These are phyloP conservation scores for Penicillium egyptiacum DNA, from an alignment of 495 filamentous ascomycete genomes.

Conservation along the genomic window DNA sequence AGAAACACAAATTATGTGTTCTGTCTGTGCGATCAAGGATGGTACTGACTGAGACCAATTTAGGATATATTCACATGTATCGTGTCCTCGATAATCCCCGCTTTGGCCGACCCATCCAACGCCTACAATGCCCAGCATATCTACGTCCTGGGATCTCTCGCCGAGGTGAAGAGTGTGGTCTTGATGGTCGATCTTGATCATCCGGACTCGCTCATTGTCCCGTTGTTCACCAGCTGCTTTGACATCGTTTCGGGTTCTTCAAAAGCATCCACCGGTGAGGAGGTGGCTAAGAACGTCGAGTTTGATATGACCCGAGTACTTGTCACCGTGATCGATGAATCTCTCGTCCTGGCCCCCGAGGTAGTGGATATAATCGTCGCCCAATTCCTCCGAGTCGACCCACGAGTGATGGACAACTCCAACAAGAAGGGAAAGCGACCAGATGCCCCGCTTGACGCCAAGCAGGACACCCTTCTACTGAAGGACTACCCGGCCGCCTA, in stretches of 20 bases:
- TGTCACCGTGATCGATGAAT: slow-evolving; percentile 83
- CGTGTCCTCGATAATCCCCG: slow-evolving; percentile 76
- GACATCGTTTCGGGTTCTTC: slow-evolving; percentile 83
- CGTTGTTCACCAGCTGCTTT: slow-evolving; percentile 84
- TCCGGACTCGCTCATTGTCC: slow-evolving; percentile 69
- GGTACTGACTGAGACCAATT: neutral
- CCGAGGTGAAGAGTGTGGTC: slow-evolving; percentile 90
- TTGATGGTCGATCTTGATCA: slow-evolving; percentile 88
- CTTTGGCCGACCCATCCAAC: slow-evolving; percentile 82
- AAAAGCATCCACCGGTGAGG: slow-evolving; percentile 71
- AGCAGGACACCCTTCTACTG: slow-evolving; percentile 73
- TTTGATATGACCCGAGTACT: slow-evolving; percentile 87
- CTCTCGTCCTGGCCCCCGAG: slow-evolving; percentile 69
- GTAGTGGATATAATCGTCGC: slow-evolving; percentile 93
- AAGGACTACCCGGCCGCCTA: slow-evolving; percentile 91
- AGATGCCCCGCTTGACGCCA: slow-evolving; percentile 60
- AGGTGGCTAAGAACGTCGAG: slow-evolving; percentile 85
- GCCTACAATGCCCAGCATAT: slow-evolving; percentile 91
- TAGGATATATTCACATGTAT: slow-evolving; percentile 95
- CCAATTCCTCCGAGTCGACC: slow-evolving; percentile 87
- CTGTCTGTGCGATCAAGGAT: neutral
- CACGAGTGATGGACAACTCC: slow-evolving; percentile 49
- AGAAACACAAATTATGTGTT: neutral
- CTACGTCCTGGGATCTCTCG: slow-evolving; percentile 83
- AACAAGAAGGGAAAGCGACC: slow-evolving; percentile 58